Percentiles rank a stretch among this genome's conserved stretches.
Conservation (phyloP, 768 basidiomycete genomes). For the Termitomyces sp. region DNA sequence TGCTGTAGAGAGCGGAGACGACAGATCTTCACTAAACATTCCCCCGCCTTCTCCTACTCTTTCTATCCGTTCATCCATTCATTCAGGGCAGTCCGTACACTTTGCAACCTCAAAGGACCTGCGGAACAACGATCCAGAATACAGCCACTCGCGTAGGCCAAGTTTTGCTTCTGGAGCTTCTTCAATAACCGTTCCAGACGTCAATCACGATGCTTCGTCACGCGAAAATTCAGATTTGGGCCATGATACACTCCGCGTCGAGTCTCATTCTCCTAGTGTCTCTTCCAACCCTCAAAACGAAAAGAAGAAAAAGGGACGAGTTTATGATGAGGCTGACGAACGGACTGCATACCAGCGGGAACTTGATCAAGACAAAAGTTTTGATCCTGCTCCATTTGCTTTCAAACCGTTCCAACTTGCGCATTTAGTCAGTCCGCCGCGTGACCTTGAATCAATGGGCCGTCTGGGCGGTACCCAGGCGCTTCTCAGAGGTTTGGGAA, state of each 20-base stretch:
- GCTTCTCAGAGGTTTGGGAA: slow-evolving; percentile 70
- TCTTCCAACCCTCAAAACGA: slow-evolving; percentile 19
- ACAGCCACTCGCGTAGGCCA: slow-evolving; percentile 43
- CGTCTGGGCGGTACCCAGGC: slow-evolving; percentile 65
- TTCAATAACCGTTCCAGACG: slow-evolving; percentile 47
- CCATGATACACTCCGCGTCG: slow-evolving; percentile 27
- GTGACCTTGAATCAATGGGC: slow-evolving; percentile 52
- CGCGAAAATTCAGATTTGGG: slow-evolving; percentile 18
- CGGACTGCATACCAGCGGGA: slow-evolving; percentile 28
- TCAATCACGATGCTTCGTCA: slow-evolving; percentile 15
- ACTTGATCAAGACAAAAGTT: slow-evolving; percentile 30
- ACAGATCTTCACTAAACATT: slow-evolving; percentile 4
- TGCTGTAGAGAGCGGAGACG: slow-evolving; percentile 31
- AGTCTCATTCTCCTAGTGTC: slow-evolving; percentile 29
- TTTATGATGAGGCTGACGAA: slow-evolving; percentile 19
- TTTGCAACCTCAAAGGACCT: slow-evolving; percentile 51
- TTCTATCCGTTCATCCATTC: slow-evolving; percentile 49
- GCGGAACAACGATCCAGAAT: slow-evolving; percentile 60
- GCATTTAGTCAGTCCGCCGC: slow-evolving; percentile 84
- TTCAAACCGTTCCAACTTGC: slow-evolving; percentile 76
- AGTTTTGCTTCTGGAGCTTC: slow-evolving; percentile 49
- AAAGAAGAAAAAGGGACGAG: slow-evolving; percentile 19
- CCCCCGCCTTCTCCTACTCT: slow-evolving; percentile 74
- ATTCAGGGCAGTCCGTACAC: slow-evolving; percentile 32
- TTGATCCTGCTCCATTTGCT: slow-evolving; percentile 65